Conservation (phyloP, 805 yeast genomes). For the Priceomyces carsonii region DNA sequence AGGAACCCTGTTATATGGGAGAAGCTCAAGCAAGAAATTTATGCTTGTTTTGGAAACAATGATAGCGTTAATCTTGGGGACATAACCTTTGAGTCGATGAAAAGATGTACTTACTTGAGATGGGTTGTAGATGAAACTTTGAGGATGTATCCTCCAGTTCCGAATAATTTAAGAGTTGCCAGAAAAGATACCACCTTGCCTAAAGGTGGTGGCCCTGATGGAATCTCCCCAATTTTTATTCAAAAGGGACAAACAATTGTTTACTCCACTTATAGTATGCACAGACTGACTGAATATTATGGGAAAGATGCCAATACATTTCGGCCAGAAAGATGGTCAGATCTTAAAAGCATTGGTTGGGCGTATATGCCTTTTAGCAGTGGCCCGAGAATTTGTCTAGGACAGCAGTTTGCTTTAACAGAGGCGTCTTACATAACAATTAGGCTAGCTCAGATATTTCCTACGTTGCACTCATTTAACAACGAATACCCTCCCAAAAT, state of each 20-base stretch:
- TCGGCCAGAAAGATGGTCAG: conserved; percentile 35
- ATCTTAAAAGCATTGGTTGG: conserved; percentile 31
- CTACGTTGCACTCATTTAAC: conserved; percentile 17
- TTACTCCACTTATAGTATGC: conserved; percentile 43
- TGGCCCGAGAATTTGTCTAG: conserved; percentile 39
- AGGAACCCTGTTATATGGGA: conserved; percentile 39
- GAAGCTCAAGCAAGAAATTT: conserved; percentile 38
- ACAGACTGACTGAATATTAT: conserved; percentile 33
- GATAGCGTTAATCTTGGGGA: conserved; percentile 32
- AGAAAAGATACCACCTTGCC: conserved; percentile 49
- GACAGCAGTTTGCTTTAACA: conserved; percentile 41
- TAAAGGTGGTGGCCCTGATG: conserved; percentile 48
- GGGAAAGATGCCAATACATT: conserved; percentile 31
- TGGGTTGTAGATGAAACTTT: conserved; percentile 49
- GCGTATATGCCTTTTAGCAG: conserved; percentile 37
- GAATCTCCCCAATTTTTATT: conserved; percentile 38
- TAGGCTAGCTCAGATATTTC: conserved; percentile 30
- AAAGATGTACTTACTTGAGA: conserved; percentile 47
- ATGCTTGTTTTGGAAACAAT: conserved; percentile 30
- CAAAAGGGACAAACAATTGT: conserved; percentile 45
- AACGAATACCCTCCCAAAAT: conserved; percentile 26
- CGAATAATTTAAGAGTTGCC: conserved; percentile 48
- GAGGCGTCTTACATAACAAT: conserved; percentile 32
- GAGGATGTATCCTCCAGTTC: conserved; percentile 54
- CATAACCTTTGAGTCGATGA: conserved; percentile 48